Evolutionary conservation across 768 basidiomycete genomes (phyloP).

Genomic region (Xerocomellus amylosporus): DNA sequence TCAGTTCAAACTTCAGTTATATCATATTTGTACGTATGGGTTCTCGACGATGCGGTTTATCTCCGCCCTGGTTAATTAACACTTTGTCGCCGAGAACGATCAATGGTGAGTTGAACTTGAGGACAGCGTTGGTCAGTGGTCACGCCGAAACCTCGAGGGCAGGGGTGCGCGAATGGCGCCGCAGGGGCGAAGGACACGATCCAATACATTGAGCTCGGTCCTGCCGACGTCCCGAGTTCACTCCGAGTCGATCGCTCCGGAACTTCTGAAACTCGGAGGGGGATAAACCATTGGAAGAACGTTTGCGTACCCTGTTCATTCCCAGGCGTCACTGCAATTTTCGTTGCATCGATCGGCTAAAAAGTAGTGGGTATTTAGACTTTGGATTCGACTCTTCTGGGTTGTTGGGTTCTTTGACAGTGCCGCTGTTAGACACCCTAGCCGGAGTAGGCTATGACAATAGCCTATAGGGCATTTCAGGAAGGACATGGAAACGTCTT

Average conservation of each 20-base stretch:
- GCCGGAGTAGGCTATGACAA: not conserved
- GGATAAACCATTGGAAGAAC: not conserved
- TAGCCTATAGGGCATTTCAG: not conserved
- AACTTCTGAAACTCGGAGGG: not conserved
- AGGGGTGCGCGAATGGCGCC: not conserved
- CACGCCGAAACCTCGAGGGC: conserved; percentile 5
- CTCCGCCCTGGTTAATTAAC: conserved; percentile 1
- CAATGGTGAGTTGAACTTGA: not conserved
- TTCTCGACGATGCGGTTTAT: conserved; percentile 1
- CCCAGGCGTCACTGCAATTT: not conserved
- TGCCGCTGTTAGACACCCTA: not conserved
- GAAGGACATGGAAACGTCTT: not conserved
- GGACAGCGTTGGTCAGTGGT: conserved; percentile 2
- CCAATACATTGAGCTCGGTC: not conserved
- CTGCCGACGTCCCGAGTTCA: conserved; percentile 3
- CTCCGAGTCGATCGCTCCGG: not conserved
- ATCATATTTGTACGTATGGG: not conserved
- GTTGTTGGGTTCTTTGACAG: not conserved
- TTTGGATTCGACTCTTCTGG: not conserved
- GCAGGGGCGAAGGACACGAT: not conserved
- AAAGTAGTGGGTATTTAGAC: not conserved
- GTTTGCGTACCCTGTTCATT: not conserved
- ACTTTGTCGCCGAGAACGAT: not conserved
- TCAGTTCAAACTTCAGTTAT: not conserved
- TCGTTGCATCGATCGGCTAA: not conserved